These are phyloP conservation scores for Scutellaria galericulata DNA, from an alignment of 257 asterid genomes.

Conservation along the genomic window DNA sequence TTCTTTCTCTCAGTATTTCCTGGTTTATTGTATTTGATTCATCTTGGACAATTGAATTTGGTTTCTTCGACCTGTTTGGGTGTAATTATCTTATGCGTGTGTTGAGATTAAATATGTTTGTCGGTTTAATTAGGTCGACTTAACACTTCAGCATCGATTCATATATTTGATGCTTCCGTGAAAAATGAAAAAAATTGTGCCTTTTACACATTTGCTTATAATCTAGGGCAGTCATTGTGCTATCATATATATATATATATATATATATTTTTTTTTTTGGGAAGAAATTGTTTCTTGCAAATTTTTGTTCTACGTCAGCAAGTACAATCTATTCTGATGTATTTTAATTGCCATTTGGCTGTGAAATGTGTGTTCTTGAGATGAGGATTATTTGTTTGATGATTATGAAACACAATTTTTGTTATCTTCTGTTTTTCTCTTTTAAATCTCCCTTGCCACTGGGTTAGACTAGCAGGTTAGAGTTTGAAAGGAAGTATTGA, in stretches of 20 bases:
- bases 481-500: no score
- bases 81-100: conserved; percentile 12
- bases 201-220: neutral
- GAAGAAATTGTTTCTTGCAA: neutral
- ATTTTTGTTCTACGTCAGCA: neutral
- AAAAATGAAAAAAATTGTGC: neutral
- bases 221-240: neutral
- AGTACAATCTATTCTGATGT: neutral
- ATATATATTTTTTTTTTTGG: neutral
- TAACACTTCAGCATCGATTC: neutral
- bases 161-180: neutral
- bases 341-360: neutral
- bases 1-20: neutral
- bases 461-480: neutral
- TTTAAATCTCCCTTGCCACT: neutral
- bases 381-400: conserved; percentile 8
- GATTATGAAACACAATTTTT: neutral
- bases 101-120: neutral
- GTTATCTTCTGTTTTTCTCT: neutral
- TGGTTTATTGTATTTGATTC: neutral
- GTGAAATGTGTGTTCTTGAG: neutral
- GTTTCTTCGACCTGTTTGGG: conserved; percentile 18
- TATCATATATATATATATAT: no score
- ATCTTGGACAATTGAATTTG: conserved; percentile 5
- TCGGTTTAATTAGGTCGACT: neutral